Base-by-base conservation (phyloP, 2,329 filamentous ascomycete genomes). In the Aspergillus melleus region DNA sequence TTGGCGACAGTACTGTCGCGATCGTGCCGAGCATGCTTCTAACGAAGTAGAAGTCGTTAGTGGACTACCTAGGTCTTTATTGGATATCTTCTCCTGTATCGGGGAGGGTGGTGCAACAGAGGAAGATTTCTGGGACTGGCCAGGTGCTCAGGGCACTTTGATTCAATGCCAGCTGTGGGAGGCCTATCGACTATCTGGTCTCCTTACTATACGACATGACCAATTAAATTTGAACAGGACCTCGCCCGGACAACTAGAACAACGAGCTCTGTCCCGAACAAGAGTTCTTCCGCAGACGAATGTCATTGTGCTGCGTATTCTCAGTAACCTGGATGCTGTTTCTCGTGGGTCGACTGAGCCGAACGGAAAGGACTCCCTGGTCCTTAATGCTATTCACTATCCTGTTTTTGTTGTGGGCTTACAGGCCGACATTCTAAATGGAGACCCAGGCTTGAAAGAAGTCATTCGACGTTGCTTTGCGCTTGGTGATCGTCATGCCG, bases 91-190 rank as follows among this genome's bases (percentile, higher is more conserved):
- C 30, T 66, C 70, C 1, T 64, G 66, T 1, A 68, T 72, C 14
- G 65, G 63, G 1, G 19, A 64, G 2, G 61, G 68, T 8, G 63
- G 66, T 1, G 63, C 68, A 1, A 67, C 65, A 0, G 72, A 74
- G 42, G 61, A 65, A 32, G 65, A 61, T 12, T 68, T 74, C 29
- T 72, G 70, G 72, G 58, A 71, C 36, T 72, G 72, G 71, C 58
- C 70, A 0, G 70, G 69, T 12, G 62, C 66, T 12, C 8, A 58
- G 4, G 68, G 72, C 2, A 71, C 32, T 47, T 67, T 72, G 26
- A 24, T 68, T 8, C 70, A 71, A 29, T 68, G 60, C 20, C 71
- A 72, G 51, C 49, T 74, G 8, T 72, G 71, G 72, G 70, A 73
- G 58, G 67, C 69, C 2, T 65, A 72, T 59, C 66, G 63, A 6